Base-by-base conservation (phyloP, 2,329 filamentous ascomycete genomes). In the Colletotrichum cereale region DNA sequence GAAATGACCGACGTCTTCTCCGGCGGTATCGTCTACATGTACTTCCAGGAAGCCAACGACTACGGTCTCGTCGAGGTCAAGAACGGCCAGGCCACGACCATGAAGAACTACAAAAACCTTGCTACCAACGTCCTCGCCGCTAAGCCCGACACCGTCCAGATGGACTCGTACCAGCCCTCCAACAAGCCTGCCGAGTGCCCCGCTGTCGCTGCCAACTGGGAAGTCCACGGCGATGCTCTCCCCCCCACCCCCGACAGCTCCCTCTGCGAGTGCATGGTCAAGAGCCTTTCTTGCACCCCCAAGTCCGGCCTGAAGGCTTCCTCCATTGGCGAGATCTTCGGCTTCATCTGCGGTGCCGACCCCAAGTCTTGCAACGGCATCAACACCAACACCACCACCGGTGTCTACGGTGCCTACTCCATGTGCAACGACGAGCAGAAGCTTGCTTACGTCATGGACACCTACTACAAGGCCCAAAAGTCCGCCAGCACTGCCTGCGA, bases 1-100 rank as follows among this genome's bases (percentile, higher is more conserved):
- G 80, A 95, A 72, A 99, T 99, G 96, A 93, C 90, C 36, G 82
- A 83, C 12, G 94, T 97, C 79, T 96, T 96, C 90, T 97, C 93
- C 67, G 96, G 96, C 77, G 96, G 96, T 84, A 97, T 99, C 75
- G 95, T 98, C 81, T 99, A 98, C 89, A 97, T 97, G 94, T 99
- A 96, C 87, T 96, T 95, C 86, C 88, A 97, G 86, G 95, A 97
- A 82, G 84, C 79, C 62, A 98, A 98, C 86, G 86, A 98, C 81
- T 99, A 94, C 79, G 96, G 93, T 83, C 88, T 97, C 55, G 91
- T 95, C 72, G 82, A 87, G 71, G 80, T 94, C 72, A 74, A 40
- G 73, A 80, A 88, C 77, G 84, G 85, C 78, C 84, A 84, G 53
- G 93, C 92, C 74, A 87, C 83, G 74, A 92, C 91, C 74, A 87